Conservation (phyloP, 345 rosid species). For the Aegle marmelos region DNA sequence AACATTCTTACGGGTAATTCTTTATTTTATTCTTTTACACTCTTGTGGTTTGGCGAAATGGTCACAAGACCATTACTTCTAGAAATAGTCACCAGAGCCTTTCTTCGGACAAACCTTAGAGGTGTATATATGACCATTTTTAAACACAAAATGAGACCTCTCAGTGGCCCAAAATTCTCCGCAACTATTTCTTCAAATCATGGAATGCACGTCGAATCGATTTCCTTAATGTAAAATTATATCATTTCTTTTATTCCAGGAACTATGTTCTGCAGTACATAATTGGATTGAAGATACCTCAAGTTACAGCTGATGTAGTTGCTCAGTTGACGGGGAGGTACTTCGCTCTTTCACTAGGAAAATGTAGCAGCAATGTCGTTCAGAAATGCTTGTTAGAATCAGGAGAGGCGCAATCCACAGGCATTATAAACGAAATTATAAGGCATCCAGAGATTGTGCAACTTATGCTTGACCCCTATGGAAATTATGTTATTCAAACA, state of each 20-base stretch:
- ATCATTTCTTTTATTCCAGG: conserved; percentile 9
- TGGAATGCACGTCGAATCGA: not conserved
- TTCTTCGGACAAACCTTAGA: too few relatives aligned
- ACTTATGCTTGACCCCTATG: conserved; percentile 27
- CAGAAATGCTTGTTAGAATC: conserved; percentile 37
- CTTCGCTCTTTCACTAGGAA: conserved; percentile 29
- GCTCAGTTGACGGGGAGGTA: conserved; percentile 30
- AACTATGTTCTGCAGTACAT: conserved; percentile 52
- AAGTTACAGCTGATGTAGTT: conserved; percentile 4
- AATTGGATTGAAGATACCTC: conserved; percentile 15
- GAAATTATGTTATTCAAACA: conserved; percentile 43
- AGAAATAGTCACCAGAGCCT: too few relatives aligned
- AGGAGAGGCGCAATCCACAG: conserved; percentile 3
- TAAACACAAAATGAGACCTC: too few relatives aligned
- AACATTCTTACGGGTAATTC: conserved; percentile 40
- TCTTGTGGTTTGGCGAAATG: not conserved
- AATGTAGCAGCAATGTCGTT: conserved; percentile 48
- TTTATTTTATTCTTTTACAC: not conserved
- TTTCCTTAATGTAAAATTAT: not conserved
- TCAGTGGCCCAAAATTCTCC: too few relatives aligned
- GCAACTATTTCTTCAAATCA: too few relatives aligned
- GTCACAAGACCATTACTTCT: too few relatives aligned
- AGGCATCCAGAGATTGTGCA: not conserved
- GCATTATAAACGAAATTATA: conserved; percentile 30
- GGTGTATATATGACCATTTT: too few relatives aligned